A percentile compares a stretch with the other conserved stretches of the same genome.
Conservation (phyloP, 257 asterid genomes). For the Nicotiana tomentosiformis region DNA sequence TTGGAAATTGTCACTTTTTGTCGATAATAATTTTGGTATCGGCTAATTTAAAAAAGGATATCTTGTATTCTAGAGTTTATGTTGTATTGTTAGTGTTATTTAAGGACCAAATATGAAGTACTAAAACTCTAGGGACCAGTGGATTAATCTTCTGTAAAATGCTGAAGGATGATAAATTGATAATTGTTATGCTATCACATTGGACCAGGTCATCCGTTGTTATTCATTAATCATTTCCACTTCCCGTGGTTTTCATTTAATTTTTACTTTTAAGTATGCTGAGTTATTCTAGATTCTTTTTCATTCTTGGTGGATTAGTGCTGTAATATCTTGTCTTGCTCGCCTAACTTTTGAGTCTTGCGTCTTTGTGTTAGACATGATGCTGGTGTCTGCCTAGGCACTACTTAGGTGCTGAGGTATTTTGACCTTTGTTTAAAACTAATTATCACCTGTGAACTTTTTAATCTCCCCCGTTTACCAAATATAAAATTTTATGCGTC, state of each 20-base stretch:
- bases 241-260: too few species aligned
- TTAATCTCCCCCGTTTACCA: not conserved
- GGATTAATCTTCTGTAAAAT: not conserved
- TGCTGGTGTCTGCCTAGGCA: not conserved
- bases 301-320: not conserved
- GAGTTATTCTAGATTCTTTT: not conserved
- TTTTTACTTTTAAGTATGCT: too few species aligned
- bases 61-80: not conserved
- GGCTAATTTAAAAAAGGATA: not conserved
- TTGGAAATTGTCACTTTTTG: not conserved
- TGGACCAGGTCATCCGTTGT: not conserved
- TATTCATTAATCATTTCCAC: too few species aligned
- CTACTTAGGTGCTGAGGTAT: not conserved
- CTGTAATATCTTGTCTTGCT: not conserved
- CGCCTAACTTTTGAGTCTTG: not conserved
- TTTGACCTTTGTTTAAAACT: not conserved
- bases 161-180: not conserved
- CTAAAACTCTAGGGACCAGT: not conserved
- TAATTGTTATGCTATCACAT: not conserved
- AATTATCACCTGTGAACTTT: not conserved
- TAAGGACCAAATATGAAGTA: not conserved
- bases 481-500: not conserved
- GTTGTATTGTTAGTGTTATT: not conserved
- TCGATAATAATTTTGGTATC: not conserved
- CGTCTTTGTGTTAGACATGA: not conserved